Evolutionary conservation across 371 early-diverging fungal species (phyloP).

Genomic region (Zychaea mexicana): DNA sequence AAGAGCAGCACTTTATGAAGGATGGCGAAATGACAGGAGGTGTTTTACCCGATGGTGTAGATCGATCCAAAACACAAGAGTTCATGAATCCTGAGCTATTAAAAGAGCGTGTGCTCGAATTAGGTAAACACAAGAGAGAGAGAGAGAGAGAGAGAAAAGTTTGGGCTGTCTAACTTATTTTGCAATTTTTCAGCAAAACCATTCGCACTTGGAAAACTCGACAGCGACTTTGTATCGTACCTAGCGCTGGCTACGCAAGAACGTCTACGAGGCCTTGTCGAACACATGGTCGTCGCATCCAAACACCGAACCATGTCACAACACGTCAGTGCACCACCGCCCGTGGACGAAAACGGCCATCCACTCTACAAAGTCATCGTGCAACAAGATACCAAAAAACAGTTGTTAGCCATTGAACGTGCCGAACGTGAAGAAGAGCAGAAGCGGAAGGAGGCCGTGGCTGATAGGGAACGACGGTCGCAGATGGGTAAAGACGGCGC

Average conservation of each 20-base stretch:
- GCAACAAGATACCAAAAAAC: slow-evolving; percentile 70
- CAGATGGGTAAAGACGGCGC: slow-evolving; percentile 53
- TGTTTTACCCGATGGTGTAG: slow-evolving; percentile 27
- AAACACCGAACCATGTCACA: slow-evolving; percentile 67
- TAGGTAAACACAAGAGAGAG: slow-evolving; percentile 50
- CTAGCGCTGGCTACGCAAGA: slow-evolving; percentile 74
- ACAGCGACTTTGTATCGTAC: slow-evolving; percentile 66
- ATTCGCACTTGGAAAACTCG: slow-evolving; percentile 49
- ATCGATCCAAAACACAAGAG: slow-evolving; percentile 50
- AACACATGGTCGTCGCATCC: slow-evolving; percentile 69
- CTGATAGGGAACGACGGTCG: slow-evolving; percentile 50
- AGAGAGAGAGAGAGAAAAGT: background rate
- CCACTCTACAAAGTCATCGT: slow-evolving; percentile 70
- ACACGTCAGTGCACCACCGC: slow-evolving; percentile 60
- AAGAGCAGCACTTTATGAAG: slow-evolving; percentile 55
- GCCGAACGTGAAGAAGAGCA: slow-evolving; percentile 73
- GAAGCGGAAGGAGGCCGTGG: slow-evolving; percentile 52
- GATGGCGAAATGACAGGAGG: slow-evolving; percentile 33
- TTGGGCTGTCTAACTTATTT: background rate
- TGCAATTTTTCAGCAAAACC: slow-evolving; percentile 28
- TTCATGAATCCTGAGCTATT: slow-evolving; percentile 56
- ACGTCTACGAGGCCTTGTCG: slow-evolving; percentile 63
- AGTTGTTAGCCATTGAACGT: slow-evolving; percentile 73
- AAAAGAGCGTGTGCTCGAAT: slow-evolving; percentile 34
- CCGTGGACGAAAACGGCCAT: slow-evolving; percentile 55